These are phyloP conservation scores for Dianthus caryophyllus DNA, from an alignment of 148 eudicot genomes.

Conservation along the genomic window DNA sequence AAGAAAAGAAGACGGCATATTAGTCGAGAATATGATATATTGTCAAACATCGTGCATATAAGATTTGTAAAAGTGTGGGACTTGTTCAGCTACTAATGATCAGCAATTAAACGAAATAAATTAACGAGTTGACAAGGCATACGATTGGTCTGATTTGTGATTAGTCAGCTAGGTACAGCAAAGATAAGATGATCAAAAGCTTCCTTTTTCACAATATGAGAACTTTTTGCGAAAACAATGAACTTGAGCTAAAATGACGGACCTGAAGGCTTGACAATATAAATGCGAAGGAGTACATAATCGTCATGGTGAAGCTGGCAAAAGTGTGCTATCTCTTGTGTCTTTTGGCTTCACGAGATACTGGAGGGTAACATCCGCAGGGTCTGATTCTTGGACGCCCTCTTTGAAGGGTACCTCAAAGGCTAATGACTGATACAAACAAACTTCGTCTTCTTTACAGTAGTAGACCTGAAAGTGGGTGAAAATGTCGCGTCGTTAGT, in stretches of 20 bases:
- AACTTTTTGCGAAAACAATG: background rate
- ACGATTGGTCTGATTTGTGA: slow-evolving; percentile 8
- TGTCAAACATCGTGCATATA: slow-evolving; percentile 14
- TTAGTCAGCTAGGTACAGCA: background rate
- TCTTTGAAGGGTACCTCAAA: slow-evolving; percentile 79
- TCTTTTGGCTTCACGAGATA: slow-evolving; percentile 68
- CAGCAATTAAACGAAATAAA: slow-evolving; percentile 3
- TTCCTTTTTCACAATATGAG: slow-evolving; percentile 1
- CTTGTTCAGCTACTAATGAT: background rate
- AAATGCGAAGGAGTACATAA: background rate
- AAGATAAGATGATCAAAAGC: slow-evolving; percentile 2
- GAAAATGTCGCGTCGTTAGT: background rate
- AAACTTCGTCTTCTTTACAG: slow-evolving; percentile 92
- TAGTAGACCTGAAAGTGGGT: slow-evolving; percentile 67
- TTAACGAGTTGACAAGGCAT: background rate
- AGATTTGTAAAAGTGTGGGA: background rate
- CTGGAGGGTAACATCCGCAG: slow-evolving; percentile 49
- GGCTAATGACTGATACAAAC: slow-evolving; percentile 76
- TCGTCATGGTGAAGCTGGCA: slow-evolving; percentile 30
- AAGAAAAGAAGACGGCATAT: background rate
- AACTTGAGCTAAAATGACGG: background rate
- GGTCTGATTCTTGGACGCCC: slow-evolving; percentile 43
- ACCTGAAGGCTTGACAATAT: background rate
- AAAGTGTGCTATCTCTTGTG: slow-evolving; percentile 30
- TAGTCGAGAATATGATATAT: background rate